Evolutionary conservation across 2,329 filamentous ascomycete genomes (phyloP).

Genomic region (Calcarisporium arbuscula): DNA sequence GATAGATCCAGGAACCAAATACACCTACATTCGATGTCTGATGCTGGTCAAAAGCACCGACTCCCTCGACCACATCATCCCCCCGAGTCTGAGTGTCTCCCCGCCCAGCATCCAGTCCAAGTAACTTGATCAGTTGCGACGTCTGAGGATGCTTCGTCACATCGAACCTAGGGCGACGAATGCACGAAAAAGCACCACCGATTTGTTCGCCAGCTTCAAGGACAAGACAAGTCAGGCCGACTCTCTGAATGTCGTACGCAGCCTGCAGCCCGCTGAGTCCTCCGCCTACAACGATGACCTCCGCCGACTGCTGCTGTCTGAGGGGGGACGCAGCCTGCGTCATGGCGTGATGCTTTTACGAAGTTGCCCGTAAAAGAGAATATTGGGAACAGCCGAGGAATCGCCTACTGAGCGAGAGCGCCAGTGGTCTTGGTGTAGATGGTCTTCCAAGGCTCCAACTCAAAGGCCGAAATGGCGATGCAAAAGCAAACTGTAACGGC

Average conservation of each 20-base stretch:
- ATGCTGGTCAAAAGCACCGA: background rate
- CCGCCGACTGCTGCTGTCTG: conserved; percentile 9
- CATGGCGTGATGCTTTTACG: background rate
- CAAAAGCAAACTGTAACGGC: too few species aligned
- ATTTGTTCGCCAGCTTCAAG: conserved; percentile 10
- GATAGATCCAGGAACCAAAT: too few species aligned
- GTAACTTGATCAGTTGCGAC: background rate
- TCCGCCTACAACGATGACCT: conserved; percentile 19
- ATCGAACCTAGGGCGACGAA: conserved; percentile 1
- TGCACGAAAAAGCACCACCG: background rate
- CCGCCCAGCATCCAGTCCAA: conserved; percentile 2
- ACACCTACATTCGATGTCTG: conserved; percentile 1
- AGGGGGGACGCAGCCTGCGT: conserved; percentile 4
- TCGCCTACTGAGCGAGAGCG: too few species aligned
- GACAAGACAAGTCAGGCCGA: conserved; percentile 17
- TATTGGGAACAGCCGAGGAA: too few species aligned
- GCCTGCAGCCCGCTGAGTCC: conserved; percentile 18
- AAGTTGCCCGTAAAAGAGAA: too few species aligned
- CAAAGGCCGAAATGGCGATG: too few species aligned
- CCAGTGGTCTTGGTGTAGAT: too few species aligned
- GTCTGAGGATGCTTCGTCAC: background rate
- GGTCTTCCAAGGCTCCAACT: too few species aligned
- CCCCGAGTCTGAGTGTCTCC: background rate
- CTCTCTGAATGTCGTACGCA: conserved; percentile 14
- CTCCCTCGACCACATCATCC: conserved; percentile 1